Base-by-base conservation (phyloP, 1,284 basidiomycete species). In the Sporisorium reilianum region DNA sequence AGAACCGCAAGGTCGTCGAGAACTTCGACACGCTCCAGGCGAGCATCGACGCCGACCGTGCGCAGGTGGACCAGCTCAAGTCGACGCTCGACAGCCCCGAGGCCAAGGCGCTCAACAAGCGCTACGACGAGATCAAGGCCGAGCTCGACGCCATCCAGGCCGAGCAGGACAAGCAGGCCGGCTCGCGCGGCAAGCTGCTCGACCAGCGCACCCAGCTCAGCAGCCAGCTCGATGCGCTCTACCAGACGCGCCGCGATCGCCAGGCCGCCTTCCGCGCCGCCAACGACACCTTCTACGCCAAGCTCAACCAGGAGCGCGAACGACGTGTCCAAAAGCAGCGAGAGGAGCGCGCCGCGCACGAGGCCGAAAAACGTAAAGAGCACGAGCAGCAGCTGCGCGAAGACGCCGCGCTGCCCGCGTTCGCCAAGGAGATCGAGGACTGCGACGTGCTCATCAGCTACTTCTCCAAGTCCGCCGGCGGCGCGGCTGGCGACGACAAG, bases 361-460 rank as follows among this genome's bases (percentile, higher is more conserved):
- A 97, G 81, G 89, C 90, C 26, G 89, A 90, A 66, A 94, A 94
- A 87, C 91, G 91, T 83, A 88, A 91, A 84, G 94, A 94, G 84
- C 88, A 91, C 65, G 93, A 91, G 45, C 89, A 91, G 74, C 90
- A 90, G 48, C 84, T 99, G 63, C 91, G 93, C 62, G 97, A 99
- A 76, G 95, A 98, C 80, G 97, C 97, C 32, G 90, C 91, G 61
- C 82, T 89, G 42, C 95, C 97, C 41, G 97, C 97, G 0, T 99
- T 90, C 88, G 92, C 94, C 81, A 89, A 91, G 65, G 91, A 98
- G 86, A 95, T 99, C 80, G 95, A 99, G 87, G 97, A 99, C 86
- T 97, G 95, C 87, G 91, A 94, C 82, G 95, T 92, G 8, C 89
- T 97, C 71, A 93, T 99, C 85, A 92, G 94, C 85, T 92, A 90